Evolutionary conservation across 2,329 filamentous ascomycete genomes (phyloP).

Genomic region (Trichoderma guizhouense): DNA sequence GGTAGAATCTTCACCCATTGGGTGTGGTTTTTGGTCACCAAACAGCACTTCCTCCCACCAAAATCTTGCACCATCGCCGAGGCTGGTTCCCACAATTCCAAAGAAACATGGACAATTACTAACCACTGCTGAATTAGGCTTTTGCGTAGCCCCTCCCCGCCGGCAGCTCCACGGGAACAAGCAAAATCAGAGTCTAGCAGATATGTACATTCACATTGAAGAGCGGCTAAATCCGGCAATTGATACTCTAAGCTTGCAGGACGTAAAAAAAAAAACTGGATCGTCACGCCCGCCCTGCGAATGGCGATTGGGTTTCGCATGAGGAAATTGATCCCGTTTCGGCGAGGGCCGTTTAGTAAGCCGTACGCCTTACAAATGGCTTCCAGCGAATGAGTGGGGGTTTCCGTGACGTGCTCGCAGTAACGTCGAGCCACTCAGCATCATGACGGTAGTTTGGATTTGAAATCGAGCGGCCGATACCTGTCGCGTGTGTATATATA

Average conservation of each 20-base stretch:
- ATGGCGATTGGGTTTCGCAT: neutral
- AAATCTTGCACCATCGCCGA: neutral
- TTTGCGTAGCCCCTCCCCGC: neutral
- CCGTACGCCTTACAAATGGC: constrained; percentile 14
- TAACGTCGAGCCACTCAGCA: neutral
- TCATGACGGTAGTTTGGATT: neutral
- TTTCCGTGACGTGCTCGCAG: constrained; percentile 12
- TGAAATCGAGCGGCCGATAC: neutral
- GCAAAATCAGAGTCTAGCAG: neutral
- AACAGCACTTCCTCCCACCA: neutral
- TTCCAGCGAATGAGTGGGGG: constrained; percentile 5
- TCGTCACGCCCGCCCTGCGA: neutral
- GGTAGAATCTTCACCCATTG: no score
- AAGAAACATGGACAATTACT: neutral
- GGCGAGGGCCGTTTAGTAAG: neutral
- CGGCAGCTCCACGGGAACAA: neutral
- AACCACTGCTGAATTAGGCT: neutral
- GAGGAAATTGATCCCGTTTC: neutral
- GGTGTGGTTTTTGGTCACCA: neutral
- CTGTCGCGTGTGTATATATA: neutral
- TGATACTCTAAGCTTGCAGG: neutral
- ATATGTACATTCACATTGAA: neutral
- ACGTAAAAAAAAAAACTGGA: neutral
- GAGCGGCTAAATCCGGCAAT: neutral
- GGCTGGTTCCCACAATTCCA: neutral